Evolutionary conservation across 345 rosid genomes (phyloP).

Genomic region (Durio zibethinus): DNA sequence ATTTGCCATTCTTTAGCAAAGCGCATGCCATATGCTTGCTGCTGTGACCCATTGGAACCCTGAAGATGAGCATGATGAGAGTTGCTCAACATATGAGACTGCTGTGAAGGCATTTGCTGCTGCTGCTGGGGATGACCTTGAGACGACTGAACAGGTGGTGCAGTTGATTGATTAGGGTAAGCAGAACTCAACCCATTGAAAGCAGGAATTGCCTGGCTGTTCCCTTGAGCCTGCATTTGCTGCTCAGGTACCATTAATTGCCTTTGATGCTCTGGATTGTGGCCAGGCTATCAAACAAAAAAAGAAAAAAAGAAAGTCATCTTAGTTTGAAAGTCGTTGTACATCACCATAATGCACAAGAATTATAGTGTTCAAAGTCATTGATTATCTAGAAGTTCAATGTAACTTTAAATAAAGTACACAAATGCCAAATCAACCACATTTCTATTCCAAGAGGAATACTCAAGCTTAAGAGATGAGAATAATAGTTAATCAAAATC

Average conservation of each 20-base stretch:
- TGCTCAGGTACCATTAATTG: conserved; percentile 57
- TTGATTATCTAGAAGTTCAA: background rate
- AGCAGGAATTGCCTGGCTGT: conserved; percentile 37
- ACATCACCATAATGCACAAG: background rate
- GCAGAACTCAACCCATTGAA: conserved; percentile 67
- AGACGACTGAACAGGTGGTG: conserved; percentile 61
- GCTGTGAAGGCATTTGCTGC: conserved; percentile 66
- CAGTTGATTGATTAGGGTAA: conserved; percentile 65
- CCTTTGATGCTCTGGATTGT: conserved; percentile 55
- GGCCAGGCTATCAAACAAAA: conserved; percentile 44
- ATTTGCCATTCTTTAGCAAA: conserved; percentile 67
- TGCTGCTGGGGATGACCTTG: conserved; percentile 59
- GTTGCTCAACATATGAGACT: conserved; percentile 50
- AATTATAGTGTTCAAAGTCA: background rate
- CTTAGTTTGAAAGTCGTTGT: background rate
- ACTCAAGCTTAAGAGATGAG: background rate
- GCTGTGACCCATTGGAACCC: conserved; percentile 56
- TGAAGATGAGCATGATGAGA: conserved; percentile 71
- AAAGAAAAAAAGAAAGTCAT: conserved; percentile 20
- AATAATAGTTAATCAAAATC: background rate
- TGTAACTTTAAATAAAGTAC: background rate
- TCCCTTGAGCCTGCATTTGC: conserved; percentile 78
- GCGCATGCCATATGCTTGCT: conserved; percentile 64
- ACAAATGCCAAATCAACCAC: background rate
- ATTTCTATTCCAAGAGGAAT: background rate